Conservation (phyloP, 345 rosid species). For the Salix caprea region DNA sequence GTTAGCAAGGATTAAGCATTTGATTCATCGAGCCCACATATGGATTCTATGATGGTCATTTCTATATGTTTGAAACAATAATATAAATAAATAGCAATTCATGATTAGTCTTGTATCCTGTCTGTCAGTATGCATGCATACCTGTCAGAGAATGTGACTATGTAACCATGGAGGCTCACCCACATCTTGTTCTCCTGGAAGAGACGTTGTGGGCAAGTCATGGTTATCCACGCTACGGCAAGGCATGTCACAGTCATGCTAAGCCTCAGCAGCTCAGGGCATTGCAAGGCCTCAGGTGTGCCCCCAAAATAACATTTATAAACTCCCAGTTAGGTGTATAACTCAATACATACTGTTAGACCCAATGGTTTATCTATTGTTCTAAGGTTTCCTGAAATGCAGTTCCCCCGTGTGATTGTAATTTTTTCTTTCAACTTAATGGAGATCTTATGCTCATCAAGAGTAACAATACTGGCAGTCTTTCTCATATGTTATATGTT, state of each 20-base stretch:
- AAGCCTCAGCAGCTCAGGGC: background rate
- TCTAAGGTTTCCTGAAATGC: background rate
- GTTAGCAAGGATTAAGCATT: background rate
- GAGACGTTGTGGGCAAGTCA: background rate
- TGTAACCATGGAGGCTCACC: background rate
- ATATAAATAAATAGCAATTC: background rate
- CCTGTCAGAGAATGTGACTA: background rate
- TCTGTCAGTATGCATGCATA: background rate
- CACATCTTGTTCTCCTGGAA: background rate
- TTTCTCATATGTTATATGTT: background rate
- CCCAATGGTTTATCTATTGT: background rate
- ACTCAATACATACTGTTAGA: background rate
- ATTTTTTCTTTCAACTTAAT: background rate
- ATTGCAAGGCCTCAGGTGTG: background rate
- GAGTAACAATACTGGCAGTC: background rate
- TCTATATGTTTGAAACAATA: too few relatives aligned
- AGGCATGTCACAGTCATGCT: background rate
- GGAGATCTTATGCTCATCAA: background rate
- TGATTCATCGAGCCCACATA: background rate
- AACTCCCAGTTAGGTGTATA: background rate
- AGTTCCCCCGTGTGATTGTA: background rate
- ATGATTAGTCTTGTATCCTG: background rate
- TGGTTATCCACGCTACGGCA: background rate
- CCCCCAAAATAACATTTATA: background rate
- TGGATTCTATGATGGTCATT: background rate